A percentile compares a stretch with the other conserved stretches of the same genome.
Conservation (phyloP, 768 basidiomycete species). For the Phaeolepiota aurea region DNA sequence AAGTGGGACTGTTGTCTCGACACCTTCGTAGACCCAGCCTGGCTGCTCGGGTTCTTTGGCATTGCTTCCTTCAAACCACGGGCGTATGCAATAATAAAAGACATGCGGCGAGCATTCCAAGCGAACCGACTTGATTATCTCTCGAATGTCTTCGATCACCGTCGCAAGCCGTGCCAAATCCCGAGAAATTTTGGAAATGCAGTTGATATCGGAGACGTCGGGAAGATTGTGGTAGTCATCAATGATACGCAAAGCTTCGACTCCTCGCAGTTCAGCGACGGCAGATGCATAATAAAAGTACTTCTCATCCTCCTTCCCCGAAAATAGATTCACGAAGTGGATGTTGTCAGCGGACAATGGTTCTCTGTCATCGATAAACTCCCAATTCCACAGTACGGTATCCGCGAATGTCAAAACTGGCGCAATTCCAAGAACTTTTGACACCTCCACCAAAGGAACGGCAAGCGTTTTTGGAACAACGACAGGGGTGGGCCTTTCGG, state of each 20-base stretch:
- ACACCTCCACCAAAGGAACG: conserved; percentile 71
- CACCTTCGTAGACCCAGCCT: conserved; percentile 76
- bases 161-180: conserved; percentile 62
- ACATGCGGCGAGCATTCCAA: conserved; percentile 71
- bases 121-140: conserved; percentile 61
- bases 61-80: conserved; percentile 87
- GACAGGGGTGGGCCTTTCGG: conserved; percentile 21
- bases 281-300: conserved; percentile 87
- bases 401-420: conserved; percentile 95
- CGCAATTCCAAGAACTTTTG: conserved; percentile 72
- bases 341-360: conserved; percentile 71
- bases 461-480: conserved; percentile 71
- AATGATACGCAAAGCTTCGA: conserved; percentile 80
- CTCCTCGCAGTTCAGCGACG: conserved; percentile 76
- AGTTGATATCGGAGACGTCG: conserved; percentile 52
- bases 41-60: conserved; percentile 40
- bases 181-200: conserved; percentile 57
- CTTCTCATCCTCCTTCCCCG: conserved; percentile 75
- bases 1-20: conserved; percentile 45
- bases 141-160: conserved; percentile 68
- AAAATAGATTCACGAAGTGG: conserved; percentile 65
- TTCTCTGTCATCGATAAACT: conserved; percentile 42
- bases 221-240: conserved; percentile 78
- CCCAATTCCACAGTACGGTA: conserved; percentile 92
- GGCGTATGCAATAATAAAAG: conserved; percentile 86